Base-by-base conservation (phyloP, 2,329 filamentous ascomycete species). In the Fusarium heterosporum region DNA sequence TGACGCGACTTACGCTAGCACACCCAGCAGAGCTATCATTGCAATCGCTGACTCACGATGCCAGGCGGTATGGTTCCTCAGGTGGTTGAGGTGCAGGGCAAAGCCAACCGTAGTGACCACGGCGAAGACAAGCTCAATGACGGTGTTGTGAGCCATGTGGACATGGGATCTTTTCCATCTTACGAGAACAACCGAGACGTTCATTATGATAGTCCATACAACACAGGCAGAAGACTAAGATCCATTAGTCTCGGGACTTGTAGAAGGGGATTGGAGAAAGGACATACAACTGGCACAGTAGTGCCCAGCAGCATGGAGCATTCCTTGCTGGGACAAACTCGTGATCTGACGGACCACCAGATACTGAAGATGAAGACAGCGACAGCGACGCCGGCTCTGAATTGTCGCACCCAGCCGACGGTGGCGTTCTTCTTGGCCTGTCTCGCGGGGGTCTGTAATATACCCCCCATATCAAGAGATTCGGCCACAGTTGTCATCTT, bases 321-420 rank as follows among this genome's bases (percentile, higher is more conserved):
- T 4, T 47, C 25, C 51, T 61, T 47, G 13, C 26, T 46, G 1
- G 71, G 68, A 46, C 72, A 74, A 12, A 64, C 49, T n/a, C 62
- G 57, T 4, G 65, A 57, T 12, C 61, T 50, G 12, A 70, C 42
- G 46, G 70, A 72, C 72, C 72, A 74, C 72, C 72, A 84, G 11
- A 89, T 64, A 12, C 83, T 73, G 16, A 84, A 68, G 28, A 78
- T 55, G 46, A 84, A 77, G 28, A 79, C 78, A 13, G 78, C 55
- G 8, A 78, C 79, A 3, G 75, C 55, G 13, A 72, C 60, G 16
- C 74, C 52, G 53, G 74, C 55, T 12, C 64, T 52, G 36, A 72
- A 63, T n/a, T 62, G 57, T 8, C 69, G 68, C 3, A 66, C 66
- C 22, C 60, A 47, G 25, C 40, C 38, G 11, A 69, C 55, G 22